Evolutionary conservation across 2,329 filamentous ascomycete species (phyloP).

Genomic region (Fusarium acutatum): DNA sequence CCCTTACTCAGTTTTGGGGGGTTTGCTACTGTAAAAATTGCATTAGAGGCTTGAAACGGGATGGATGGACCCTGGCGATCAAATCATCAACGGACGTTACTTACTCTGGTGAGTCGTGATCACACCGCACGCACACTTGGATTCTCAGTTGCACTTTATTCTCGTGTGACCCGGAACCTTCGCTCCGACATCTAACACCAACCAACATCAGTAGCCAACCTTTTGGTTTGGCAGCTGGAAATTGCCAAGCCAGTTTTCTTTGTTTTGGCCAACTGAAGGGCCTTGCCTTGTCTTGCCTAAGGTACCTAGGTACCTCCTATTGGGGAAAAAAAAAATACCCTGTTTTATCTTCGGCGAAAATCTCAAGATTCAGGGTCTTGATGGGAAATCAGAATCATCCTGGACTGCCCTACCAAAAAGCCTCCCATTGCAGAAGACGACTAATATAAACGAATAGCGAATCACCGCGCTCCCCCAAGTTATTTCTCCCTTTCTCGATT

Average conservation of each 20-base stretch:
- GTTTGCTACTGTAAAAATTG: neutral
- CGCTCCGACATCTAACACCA: constrained; percentile 10
- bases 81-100: constrained; percentile 21
- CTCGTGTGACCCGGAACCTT: constrained; percentile 20
- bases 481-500: neutral
- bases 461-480: neutral
- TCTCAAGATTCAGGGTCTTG: constrained; percentile 18
- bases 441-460: constrained; percentile 1
- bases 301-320: neutral
- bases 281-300: neutral
- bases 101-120: neutral
- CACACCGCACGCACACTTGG: constrained; percentile 1
- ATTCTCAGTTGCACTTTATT: neutral
- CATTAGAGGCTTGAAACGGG: neutral
- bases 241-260: constrained; percentile 2
- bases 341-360: constrained; percentile 2
- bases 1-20: neutral
- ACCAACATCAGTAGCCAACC: neutral
- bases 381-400: constrained; percentile 8
- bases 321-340: neutral
- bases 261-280: neutral
- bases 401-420: constrained; percentile 9
- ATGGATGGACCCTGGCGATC: constrained; percentile 38
- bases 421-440: constrained; percentile 10
- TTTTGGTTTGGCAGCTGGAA: neutral